These are phyloP conservation scores for Typha latifolia DNA, from an alignment of 176 grass and related monocot genomes.

Conservation along the genomic window DNA sequence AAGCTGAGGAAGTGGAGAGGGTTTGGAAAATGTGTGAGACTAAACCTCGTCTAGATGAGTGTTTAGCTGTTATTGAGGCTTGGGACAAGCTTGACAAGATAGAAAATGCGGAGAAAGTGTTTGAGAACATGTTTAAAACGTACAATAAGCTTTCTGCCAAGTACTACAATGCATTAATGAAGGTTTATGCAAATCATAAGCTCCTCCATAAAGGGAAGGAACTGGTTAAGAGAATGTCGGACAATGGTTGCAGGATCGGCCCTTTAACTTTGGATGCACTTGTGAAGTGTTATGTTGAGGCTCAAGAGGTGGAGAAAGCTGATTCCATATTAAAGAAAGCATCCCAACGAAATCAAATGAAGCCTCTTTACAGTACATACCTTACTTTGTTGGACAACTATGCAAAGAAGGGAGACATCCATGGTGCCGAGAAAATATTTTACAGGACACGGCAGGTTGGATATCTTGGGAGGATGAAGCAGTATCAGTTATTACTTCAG, in stretches of 20 bases:
- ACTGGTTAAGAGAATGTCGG: constrained; percentile 41
- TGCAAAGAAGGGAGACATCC: constrained; percentile 52
- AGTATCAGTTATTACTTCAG: constrained; percentile 61
- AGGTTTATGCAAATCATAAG: constrained; percentile 44
- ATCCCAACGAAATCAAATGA: constrained; percentile 22
- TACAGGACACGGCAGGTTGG: constrained; percentile 38
- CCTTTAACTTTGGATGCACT: constrained; percentile 32
- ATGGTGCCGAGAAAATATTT: constrained; percentile 65
- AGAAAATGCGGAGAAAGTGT: constrained; percentile 45
- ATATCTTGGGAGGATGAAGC: constrained; percentile 47
- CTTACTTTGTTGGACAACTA: constrained; percentile 45
- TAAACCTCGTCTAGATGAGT: constrained; percentile 30
- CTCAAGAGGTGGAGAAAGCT: constrained; percentile 53
- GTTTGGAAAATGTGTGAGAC: constrained; percentile 52
- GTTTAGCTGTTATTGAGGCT: constrained; percentile 39
- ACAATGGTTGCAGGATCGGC: constrained; percentile 26
- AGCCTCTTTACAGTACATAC: constrained; percentile 42
- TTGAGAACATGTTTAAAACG: constrained; percentile 28
- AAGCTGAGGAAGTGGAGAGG: constrained; percentile 42
- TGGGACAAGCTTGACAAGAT: constrained; percentile 47
- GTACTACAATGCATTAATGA: constrained; percentile 48
- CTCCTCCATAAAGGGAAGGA: constrained; percentile 55
- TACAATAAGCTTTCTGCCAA: constrained; percentile 14
- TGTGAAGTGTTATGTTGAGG: constrained; percentile 45
- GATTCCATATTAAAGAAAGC: constrained; percentile 43